phyloP scores from a whole-genome alignment of 495 filamentous ascomycete genomes.

The Trichoderma virens region DNA sequence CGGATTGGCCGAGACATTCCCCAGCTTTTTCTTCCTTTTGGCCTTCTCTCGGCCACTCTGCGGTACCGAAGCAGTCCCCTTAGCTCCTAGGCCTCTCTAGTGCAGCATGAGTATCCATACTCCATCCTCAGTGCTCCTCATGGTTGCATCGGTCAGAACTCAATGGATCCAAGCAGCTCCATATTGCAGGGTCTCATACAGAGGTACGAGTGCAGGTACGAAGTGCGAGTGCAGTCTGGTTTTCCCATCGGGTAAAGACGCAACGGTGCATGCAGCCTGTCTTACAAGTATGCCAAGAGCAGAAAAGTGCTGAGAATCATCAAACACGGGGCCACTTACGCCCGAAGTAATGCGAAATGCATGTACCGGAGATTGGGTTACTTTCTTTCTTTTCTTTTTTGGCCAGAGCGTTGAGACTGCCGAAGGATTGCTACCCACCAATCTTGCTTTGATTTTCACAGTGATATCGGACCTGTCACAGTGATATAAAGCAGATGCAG shows the following conservation, averaged over 20 bases:
- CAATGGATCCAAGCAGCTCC: not conserved
- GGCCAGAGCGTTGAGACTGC: not conserved
- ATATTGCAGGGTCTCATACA: too few species aligned
- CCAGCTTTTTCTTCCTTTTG: not conserved
- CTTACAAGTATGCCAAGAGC: not conserved
- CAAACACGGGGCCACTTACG: not conserved
- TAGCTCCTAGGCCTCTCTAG: not conserved
- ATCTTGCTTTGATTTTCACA: not conserved
- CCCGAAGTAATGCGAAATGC: not conserved
- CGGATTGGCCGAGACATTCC: conserved; percentile 2
- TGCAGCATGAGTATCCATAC: not conserved
- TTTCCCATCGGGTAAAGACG: not conserved
- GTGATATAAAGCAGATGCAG: not conserved
- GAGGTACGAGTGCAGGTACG: not conserved
- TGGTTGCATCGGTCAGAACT: conserved; percentile 3
- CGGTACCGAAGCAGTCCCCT: not conserved
- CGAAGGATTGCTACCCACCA: not conserved
- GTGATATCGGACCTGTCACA: not conserved
- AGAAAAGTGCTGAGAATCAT: not conserved
- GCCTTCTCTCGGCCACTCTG: not conserved
- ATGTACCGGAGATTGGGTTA: not conserved
- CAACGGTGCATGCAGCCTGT: not conserved
- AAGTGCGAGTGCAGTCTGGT: not conserved
- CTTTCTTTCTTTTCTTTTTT: not conserved
- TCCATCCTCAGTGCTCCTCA: not conserved